Evolutionary conservation across 2,329 filamentous ascomycete species (phyloP).

Genomic region (Epichloe festucae): DNA sequence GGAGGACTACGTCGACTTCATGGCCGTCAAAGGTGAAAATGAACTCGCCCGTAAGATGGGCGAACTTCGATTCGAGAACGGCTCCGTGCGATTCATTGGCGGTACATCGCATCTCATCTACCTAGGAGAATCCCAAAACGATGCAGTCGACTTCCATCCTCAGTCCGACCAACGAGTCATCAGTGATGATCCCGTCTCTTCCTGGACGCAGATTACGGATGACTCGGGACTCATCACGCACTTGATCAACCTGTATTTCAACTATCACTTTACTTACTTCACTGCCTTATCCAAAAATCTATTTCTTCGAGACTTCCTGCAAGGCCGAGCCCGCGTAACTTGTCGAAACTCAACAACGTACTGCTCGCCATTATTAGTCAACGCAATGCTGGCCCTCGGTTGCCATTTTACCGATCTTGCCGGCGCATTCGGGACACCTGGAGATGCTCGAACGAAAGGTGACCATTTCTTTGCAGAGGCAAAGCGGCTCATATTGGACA

Average conservation of each 20-base stretch:
- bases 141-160: slow-evolving; percentile 23
- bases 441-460: slow-evolving; percentile 74
- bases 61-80: slow-evolving; percentile 75
- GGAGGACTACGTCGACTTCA: slow-evolving; percentile 25
- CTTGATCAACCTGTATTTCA: slow-evolving; percentile 94
- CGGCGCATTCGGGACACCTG: slow-evolving; percentile 56
- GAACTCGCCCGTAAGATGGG: slow-evolving; percentile 90
- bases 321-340: slow-evolving; percentile 46
- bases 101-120: slow-evolving; percentile 91
- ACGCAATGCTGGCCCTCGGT: slow-evolving; percentile 83
- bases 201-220: slow-evolving; percentile 77
- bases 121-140: slow-evolving; percentile 38
- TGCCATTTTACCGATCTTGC: slow-evolving; percentile 80
- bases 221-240: slow-evolving; percentile 71
- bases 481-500: slow-evolving; percentile 76
- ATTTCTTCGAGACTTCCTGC: slow-evolving; percentile 75
- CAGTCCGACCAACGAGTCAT: slow-evolving; percentile 33
- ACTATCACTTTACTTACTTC: slow-evolving; percentile 95
- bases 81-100: slow-evolving; percentile 79
- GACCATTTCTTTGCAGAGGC: slow-evolving; percentile 95
- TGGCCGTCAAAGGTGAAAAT: slow-evolving; percentile 48
- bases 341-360: slow-evolving; percentile 48
- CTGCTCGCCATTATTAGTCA: slow-evolving; percentile 82
- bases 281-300: slow-evolving; percentile 75
- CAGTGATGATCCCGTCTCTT: slow-evolving; percentile 58